Conservation (phyloP, 257 asterid species). For the Galeopsis tetrahit region DNA sequence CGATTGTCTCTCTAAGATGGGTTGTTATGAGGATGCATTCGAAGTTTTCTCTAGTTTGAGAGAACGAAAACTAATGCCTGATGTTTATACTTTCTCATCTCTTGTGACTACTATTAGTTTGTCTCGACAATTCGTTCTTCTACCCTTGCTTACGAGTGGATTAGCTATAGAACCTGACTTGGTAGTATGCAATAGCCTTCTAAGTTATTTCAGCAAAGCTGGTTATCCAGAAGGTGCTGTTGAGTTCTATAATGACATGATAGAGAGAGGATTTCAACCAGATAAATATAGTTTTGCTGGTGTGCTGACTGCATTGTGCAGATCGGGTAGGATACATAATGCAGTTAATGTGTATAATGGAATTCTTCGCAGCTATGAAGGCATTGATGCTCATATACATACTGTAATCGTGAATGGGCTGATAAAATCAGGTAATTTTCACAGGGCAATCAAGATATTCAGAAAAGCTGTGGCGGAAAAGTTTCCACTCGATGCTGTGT, state of each 20-base stretch:
- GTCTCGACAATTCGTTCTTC: constrained; percentile 58
- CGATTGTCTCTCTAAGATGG: constrained; percentile 72
- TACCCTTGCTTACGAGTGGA: constrained; percentile 67
- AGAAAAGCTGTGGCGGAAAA: constrained; percentile 52
- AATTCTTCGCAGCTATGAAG: constrained; percentile 44
- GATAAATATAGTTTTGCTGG: constrained; percentile 76
- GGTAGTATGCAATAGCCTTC: constrained; percentile 71
- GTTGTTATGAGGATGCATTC: constrained; percentile 64
- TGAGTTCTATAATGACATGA: constrained; percentile 72
- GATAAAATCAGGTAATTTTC: constrained; percentile 53
- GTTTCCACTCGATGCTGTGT: constrained; percentile 58
- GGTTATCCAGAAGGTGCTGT: constrained; percentile 68
- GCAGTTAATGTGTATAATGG: constrained; percentile 68
- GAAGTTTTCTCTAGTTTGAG: constrained; percentile 59
- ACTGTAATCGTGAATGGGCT: constrained; percentile 64
- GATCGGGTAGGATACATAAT: constrained; percentile 54
- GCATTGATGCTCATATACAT: constrained; percentile 59
- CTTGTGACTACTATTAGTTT: constrained; percentile 58
- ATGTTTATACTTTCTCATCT: constrained; percentile 71
- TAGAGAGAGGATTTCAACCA: constrained; percentile 63
- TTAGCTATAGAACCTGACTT: constrained; percentile 67
- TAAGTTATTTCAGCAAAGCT: constrained; percentile 70
- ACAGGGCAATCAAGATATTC: constrained; percentile 45
- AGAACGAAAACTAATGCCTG: constrained; percentile 60
- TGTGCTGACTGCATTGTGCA: constrained; percentile 61